Evolutionary conservation across 2,329 filamentous ascomycete species (phyloP).

Genomic region (Verticillium longisporum): DNA sequence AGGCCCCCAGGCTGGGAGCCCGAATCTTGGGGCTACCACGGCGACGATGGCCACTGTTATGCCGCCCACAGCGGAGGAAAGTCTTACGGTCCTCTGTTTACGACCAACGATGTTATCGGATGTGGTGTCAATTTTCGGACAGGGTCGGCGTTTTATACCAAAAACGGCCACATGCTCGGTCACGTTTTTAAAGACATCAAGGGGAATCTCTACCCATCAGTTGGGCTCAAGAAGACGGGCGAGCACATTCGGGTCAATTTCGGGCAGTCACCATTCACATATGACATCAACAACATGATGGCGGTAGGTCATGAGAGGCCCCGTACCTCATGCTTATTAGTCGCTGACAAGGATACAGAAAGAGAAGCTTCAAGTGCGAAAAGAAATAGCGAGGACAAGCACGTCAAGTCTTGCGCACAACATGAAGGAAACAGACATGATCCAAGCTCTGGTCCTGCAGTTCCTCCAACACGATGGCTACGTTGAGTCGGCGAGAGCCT

Average conservation of each 20-base stretch:
- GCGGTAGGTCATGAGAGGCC: conserved; percentile 43
- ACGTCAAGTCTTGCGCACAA: conserved; percentile 56
- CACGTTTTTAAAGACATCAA: conserved; percentile 61
- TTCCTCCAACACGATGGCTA: conserved; percentile 95
- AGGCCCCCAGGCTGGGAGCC: conserved; percentile 61
- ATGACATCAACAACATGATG: conserved; percentile 84
- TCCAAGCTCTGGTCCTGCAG: conserved; percentile 77
- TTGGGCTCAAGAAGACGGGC: conserved; percentile 59
- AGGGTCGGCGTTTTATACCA: conserved; percentile 62
- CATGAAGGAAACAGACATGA: conserved; percentile 66
- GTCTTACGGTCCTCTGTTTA: conserved; percentile 49
- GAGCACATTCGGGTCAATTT: conserved; percentile 60
- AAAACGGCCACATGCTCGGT: conserved; percentile 54
- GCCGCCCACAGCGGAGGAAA: conserved; percentile 50
- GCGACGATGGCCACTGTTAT: conserved; percentile 59
- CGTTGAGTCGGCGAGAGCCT: conserved; percentile 83
- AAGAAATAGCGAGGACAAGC: conserved; percentile 51
- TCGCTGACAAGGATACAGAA: conserved; percentile 18
- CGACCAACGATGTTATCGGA: conserved; percentile 51
- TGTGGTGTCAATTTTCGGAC: conserved; percentile 61
- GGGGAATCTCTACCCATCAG: conserved; percentile 57
- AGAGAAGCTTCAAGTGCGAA: conserved; percentile 37
- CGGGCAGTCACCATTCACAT: conserved; percentile 72
- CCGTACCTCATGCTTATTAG: neutral
- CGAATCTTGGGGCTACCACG: conserved; percentile 63